Evolutionary conservation across 2,329 filamentous ascomycete species (phyloP).

Genomic region (Aureobasidium sp.): DNA sequence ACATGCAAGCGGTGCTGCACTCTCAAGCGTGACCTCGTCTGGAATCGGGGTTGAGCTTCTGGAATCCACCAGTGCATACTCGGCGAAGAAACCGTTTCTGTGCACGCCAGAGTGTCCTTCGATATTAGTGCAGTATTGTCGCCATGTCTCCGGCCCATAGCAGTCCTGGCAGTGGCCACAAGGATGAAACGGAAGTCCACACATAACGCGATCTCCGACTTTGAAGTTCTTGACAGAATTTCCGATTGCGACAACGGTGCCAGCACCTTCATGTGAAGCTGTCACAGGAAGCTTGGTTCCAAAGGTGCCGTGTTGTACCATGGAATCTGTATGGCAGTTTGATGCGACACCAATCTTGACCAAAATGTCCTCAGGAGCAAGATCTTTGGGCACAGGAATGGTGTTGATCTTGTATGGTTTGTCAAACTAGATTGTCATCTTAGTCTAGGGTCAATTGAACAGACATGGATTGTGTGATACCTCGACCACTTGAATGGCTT

Average conservation of each 20-base stretch:
- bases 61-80: constrained; percentile 48
- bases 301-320: constrained; percentile 48
- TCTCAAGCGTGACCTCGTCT: constrained; percentile 42
- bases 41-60: constrained; percentile 43
- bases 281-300: constrained; percentile 44
- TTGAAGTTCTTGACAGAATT: constrained; percentile 35
- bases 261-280: constrained; percentile 52
- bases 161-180: constrained; percentile 52
- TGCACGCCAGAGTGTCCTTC: constrained; percentile 45
- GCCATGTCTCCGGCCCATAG: constrained; percentile 39
- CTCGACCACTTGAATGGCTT: constrained; percentile 43
- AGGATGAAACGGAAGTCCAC: constrained; percentile 45
- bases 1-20: constrained; percentile 52
- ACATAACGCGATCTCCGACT: constrained; percentile 51
- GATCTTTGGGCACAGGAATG: constrained; percentile 41
- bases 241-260: constrained; percentile 47
- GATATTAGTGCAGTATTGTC: constrained; percentile 47
- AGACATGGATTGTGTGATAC: constrained; percentile 23
- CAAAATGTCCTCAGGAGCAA: constrained; percentile 49
- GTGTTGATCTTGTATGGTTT: constrained; percentile 49
- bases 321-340: constrained; percentile 56
- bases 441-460: not conserved
- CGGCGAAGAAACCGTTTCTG: constrained; percentile 50
- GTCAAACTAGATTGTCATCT: constrained; percentile 35
- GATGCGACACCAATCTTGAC: constrained; percentile 54